Base-by-base conservation (phyloP, 495 filamentous ascomycete species). In the Aspergillus diversus region DNA sequence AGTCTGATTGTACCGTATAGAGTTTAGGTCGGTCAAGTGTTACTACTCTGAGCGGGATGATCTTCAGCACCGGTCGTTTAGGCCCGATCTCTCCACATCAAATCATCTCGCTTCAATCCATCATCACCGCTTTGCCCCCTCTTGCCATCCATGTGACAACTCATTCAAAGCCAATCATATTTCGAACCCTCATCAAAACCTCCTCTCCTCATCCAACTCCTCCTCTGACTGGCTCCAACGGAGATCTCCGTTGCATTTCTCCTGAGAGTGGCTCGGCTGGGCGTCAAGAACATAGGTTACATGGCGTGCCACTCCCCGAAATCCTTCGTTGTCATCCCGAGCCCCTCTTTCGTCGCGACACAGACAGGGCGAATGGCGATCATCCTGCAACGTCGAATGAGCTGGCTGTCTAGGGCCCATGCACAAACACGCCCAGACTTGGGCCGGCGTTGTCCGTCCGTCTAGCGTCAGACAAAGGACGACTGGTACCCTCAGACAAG, bases 321-420 rank as follows among this genome's bases (percentile, higher is more conserved):
- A 54, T 34, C 51, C 51, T 13, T 34, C 21, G 12, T 13, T 32
- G 27, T 34, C 51, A 8, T 50, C 47, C 39, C 39, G 39, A 43
- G 39, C 39, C 39, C 39, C 39, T 43, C 39, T 43, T 43, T 43
- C 39, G 16, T 9, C 27, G n/a, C 21, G 16, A 50, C 47, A 27
- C 47, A 31, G 47, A 27, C 21, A 21, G 1, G 15, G 16, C 16
- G 16, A 50, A 61, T 55, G 50, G 27, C 13, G 35, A 55, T 55
- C 59, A 37, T 55, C 59, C 13, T 4, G 12, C 11, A 16, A 51
- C 49, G 16, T 60, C 58, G 58, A 60, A 60, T 60, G 5, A 60
- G 7, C 1, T 7, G n/a, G 3, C 33, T 42, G 32, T 17, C 31
- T 7, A 11, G 16, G 9, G 15, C 43, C 21, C 2, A 3, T 15